Base-by-base conservation (phyloP, 163 green algal species). In the Scenedesmus sp. region DNA sequence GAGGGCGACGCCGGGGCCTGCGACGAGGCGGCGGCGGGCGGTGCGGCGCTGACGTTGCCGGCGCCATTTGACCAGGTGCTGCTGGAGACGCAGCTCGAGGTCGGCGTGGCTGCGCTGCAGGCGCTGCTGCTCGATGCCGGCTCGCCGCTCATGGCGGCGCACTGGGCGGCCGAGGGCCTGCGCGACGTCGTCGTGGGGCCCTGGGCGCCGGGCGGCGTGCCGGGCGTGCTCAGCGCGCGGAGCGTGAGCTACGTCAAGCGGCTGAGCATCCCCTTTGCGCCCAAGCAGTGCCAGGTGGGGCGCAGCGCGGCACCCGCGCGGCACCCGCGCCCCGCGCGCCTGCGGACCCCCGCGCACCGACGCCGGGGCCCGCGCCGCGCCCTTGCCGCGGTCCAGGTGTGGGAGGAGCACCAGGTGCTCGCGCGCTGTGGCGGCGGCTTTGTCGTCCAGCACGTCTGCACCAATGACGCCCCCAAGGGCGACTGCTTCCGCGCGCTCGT, bases 381-480 rank as follows among this genome's bases (percentile, higher is more conserved):
- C n/a, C n/a, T n/a, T n/a, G n/a, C n/a, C n/a, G n/a, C n/a, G n/a
- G n/a, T 69, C 26, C 54, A 78, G 57, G 71, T 81, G 24, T 81
- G 74, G 63, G 74, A 81, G 74, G 62, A 75, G 63, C 74, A 81
- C 36, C 29, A 39, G 36, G 10, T 81, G 34, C 24, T 81, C 14
- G 24, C 60, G 14, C 75, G 75, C 50, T 10, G 34, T 29, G 51
- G 69, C 33, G 74, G 74, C 63, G 74, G 74, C 50, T 81, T 50
- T 33, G 63, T 81, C 44, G 74, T 36, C 7, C 47, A 75, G 48
- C 31, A 29, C 28, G 34, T 29, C 7, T 75, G 50, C 51, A 81
- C 50, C 63, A 81, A 81, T 26, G 45, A 75, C 26, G 74, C 74
- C 1, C 74, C 74, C 15, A 81, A 81, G 63, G 74, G 74, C 2